Conservation (phyloP, 495 filamentous ascomycete species). For the Trichocladium antarcticum region DNA sequence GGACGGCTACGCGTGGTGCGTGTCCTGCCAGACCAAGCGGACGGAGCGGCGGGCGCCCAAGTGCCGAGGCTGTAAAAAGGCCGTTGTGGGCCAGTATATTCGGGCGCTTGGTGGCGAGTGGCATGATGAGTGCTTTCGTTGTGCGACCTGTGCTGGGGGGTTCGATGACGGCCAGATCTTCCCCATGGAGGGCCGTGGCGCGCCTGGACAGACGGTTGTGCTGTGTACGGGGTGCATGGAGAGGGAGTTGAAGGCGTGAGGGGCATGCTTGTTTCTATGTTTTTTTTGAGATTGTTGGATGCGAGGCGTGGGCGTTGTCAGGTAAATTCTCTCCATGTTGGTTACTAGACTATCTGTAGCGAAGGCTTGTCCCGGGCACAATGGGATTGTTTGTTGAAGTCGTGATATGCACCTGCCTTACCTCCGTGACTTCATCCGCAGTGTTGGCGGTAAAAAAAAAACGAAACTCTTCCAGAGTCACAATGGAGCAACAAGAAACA, state of each 20-base stretch:
- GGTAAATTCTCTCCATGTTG: not conserved
- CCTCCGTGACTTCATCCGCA: no score
- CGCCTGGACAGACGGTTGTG: constrained; percentile 33
- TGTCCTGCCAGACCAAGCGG: constrained; percentile 81
- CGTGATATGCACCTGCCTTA: not conserved
- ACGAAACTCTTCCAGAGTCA: not conserved
- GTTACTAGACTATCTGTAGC: not conserved
- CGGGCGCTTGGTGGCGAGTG: constrained; percentile 83
- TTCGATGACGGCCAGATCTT: constrained; percentile 49
- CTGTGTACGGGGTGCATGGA: constrained; percentile 42
- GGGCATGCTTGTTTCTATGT: not conserved
- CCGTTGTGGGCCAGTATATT: constrained; percentile 78
- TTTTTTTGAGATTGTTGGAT: not conserved
- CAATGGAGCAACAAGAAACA: not conserved
- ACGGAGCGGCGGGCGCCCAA: constrained; percentile 61
- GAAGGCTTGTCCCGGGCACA: not conserved
- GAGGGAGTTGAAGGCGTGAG: constrained; percentile 38
- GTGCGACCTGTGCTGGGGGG: constrained; percentile 42
- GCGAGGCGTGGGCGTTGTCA: not conserved
- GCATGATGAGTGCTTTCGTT: constrained; percentile 87
- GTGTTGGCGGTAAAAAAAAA: not conserved
- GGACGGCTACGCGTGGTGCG: constrained; percentile 98
- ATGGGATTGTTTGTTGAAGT: not conserved
- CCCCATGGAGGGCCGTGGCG: constrained; percentile 32
- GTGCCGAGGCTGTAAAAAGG: constrained; percentile 72